Conservation (phyloP, 2,329 filamentous ascomycete genomes). For the Curvularia sp. region DNA sequence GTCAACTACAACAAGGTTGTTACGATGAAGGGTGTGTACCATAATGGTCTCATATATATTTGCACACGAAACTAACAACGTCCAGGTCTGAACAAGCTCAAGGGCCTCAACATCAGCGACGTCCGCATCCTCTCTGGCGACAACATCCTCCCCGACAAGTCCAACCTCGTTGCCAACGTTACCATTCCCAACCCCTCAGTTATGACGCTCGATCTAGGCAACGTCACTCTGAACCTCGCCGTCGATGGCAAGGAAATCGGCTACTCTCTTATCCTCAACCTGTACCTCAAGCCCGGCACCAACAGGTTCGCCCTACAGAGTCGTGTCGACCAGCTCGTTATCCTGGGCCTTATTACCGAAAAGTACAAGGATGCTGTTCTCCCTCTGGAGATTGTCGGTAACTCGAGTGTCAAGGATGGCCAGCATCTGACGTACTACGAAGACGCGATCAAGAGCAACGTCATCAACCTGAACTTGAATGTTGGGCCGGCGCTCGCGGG, state of each 20-base stretch:
- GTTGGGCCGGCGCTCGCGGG: conserved; percentile 37
- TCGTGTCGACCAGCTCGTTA: conserved; percentile 58
- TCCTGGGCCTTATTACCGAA: conserved; percentile 55
- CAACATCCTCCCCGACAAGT: conserved; percentile 50
- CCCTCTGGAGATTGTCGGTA: conserved; percentile 63
- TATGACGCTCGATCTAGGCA: conserved; percentile 71
- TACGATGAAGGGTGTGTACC: conserved; percentile 61
- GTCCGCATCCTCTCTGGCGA: conserved; percentile 57
- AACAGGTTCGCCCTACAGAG: conserved; percentile 65
- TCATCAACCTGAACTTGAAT: conserved; percentile 62
- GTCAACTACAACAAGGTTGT: conserved; percentile 64
- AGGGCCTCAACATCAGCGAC: conserved; percentile 59
- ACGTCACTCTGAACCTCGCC: conserved; percentile 67
- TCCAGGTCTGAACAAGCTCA: conserved; percentile 64
- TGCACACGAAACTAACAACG: conserved; percentile 1
- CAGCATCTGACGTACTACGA: conserved; percentile 64
- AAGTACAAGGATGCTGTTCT: conserved; percentile 64
- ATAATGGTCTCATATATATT: neutral
- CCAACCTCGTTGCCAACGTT: conserved; percentile 68
- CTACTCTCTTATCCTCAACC: conserved; percentile 63
- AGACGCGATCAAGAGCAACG: conserved; percentile 60
- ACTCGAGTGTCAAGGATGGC: conserved; percentile 59
- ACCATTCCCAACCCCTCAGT: conserved; percentile 69
- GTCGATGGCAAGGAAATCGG: conserved; percentile 62
- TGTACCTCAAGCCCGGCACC: conserved; percentile 64